Evolutionary conservation across 352 stramenopile genomes (phyloP), one percentile per base, ranked within the genome.

Genomic region (Phytopythium mirpurense): DNA sequence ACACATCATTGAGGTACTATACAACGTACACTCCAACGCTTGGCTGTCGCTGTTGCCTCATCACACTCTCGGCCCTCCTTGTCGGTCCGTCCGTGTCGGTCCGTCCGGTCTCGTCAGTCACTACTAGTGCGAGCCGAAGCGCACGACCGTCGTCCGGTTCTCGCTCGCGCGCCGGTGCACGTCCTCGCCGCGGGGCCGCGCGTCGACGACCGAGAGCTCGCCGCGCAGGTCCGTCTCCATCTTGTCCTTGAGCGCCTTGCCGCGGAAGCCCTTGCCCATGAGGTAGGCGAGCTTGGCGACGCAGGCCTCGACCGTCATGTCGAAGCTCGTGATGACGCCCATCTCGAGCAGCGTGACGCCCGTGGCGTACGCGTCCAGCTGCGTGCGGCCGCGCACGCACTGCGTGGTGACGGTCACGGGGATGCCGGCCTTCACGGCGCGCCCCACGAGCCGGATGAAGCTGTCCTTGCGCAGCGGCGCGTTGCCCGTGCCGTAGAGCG

Each of bases 401-500:
- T 99, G 96, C 35, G 91, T 98, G 12, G 94, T 93, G 47, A 95
- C 93, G 18, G 96, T 88, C 26, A 98, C 92, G 2, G 96, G 69
- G 48, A 98, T 96, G 12, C 74, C 70, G 24, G 77, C 72, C 18
- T 89, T 60, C 32, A 89, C 66, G 1, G 94, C 90, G 46, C 77
- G 67, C 47, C 82, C 63, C 6, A 98, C 68, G n/a, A 96, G 68
- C 36, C 89, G 68, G 34, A 98, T 54, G 34, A 98, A 95, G 8
- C 66, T 74, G 55, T 95, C 69, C 57, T 97, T 97, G 10, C 83
- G 71, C 55, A 86, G 69, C 23, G 95, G 94, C 19, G 93, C 84
- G 56, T 98, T 99, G 58, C 96, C 96, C 24, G 96, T 98, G 37
- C 96, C 96, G 57, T 98, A 98, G 5, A 98, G 67, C 57, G 97